Evolutionary conservation across 148 eudicot genomes (phyloP).

Genomic region (Nyssa sinensis): DNA sequence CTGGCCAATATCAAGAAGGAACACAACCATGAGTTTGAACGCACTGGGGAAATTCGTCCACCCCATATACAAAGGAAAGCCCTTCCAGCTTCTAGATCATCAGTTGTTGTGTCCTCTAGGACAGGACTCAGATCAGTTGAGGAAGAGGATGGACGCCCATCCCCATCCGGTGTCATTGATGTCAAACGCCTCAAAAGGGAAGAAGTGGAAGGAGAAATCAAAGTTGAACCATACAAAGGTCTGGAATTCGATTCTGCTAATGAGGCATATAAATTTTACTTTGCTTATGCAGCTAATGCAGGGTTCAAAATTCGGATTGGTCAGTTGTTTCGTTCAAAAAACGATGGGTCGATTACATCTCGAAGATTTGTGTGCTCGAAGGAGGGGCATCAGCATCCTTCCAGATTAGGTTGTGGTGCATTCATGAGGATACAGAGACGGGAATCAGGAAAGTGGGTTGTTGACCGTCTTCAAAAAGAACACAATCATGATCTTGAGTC

Average conservation of each 20-base stretch:
- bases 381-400: constrained; percentile 65
- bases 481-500: constrained; percentile 48
- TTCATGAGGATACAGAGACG: constrained; percentile 62
- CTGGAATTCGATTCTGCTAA: constrained; percentile 50
- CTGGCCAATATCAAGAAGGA: constrained; percentile 50
- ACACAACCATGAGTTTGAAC: constrained; percentile 55
- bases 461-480: constrained; percentile 55
- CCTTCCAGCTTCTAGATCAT: constrained; percentile 33
- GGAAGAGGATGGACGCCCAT: constrained; percentile 33
- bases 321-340: constrained; percentile 57
- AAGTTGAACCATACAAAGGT: constrained; percentile 49
- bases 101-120: constrained; percentile 38
- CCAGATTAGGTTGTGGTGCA: constrained; percentile 65
- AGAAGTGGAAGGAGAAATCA: constrained; percentile 26
- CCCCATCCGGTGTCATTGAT: constrained; percentile 34
- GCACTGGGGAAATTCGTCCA: constrained; percentile 42
- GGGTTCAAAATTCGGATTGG: constrained; percentile 57
- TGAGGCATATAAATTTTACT: constrained; percentile 53
- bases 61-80: constrained; percentile 44
- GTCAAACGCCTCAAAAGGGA: constrained; percentile 49
- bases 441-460: constrained; percentile 52
- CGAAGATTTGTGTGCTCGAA: constrained; percentile 64
- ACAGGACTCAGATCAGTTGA: constrained; percentile 57
- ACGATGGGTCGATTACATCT: constrained; percentile 58
- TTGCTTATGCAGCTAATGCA: constrained; percentile 34